Percentiles rank a stretch among this genome's conserved stretches.
Evolutionary conservation across 257 asterid species (phyloP).

Genomic region (Solanum neorickii): DNA sequence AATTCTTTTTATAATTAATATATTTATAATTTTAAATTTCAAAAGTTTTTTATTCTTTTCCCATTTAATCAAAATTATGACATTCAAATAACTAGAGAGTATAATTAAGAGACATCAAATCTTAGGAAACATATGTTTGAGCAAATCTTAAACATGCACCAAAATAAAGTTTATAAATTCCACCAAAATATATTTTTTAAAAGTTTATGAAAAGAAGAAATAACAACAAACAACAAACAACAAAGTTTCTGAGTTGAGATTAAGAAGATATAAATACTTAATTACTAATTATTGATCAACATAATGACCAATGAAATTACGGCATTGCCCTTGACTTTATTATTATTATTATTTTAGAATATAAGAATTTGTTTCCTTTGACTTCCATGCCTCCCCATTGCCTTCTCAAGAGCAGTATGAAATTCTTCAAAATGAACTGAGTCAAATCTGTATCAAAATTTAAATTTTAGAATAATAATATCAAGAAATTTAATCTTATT

Average conservation of each 20-base stretch:
- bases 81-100: neutral
- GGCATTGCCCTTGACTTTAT: neutral
- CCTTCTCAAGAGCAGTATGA: constrained; percentile 49
- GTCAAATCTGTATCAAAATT: constrained; percentile 60
- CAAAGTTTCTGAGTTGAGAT: neutral
- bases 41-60: neutral
- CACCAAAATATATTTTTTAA: neutral
- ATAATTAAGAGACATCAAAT: neutral
- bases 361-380: constrained; percentile 73
- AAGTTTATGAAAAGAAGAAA: neutral
- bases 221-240: neutral
- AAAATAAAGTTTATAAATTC: neutral
- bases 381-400: constrained; percentile 78
- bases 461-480: neutral
- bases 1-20: neutral
- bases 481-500: neutral
- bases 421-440: constrained; percentile 48
- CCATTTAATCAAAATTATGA: neutral
- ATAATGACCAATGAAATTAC: neutral
- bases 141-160: neutral
- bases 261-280: neutral
- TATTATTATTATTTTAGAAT: constrained; percentile 18
- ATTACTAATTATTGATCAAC: neutral
- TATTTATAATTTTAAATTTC: neutral
- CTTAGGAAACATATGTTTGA: neutral